These are phyloP conservation scores for Macrolepiota albuminosa DNA, from an alignment of 768 basidiomycete species.

Conservation along the genomic window DNA sequence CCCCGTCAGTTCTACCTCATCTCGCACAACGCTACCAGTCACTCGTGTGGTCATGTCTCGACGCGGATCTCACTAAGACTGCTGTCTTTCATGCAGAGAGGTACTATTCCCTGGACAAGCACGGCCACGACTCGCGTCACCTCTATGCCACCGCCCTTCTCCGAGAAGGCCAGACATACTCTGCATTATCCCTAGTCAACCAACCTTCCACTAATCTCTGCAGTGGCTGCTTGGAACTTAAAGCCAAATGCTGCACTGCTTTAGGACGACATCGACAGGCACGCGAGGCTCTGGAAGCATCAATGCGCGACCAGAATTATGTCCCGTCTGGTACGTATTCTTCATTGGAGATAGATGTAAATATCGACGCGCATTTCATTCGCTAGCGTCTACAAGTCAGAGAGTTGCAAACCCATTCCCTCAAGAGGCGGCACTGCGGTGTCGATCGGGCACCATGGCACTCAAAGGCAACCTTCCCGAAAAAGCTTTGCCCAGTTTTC, in stretches of 20 bases:
- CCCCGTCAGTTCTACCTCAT: conserved; percentile 45
- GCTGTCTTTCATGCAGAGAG: conserved; percentile 90
- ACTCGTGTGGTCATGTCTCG: conserved; percentile 81
- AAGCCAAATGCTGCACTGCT: conserved; percentile 66
- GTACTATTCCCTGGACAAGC: conserved; percentile 65
- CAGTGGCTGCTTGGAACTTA: conserved; percentile 73
- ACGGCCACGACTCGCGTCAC: conserved; percentile 78
- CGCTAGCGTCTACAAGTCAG: conserved; percentile 48
- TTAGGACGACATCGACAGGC: conserved; percentile 78
- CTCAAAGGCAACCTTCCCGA: conserved; percentile 75
- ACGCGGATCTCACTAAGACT: conserved; percentile 70
- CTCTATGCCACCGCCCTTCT: conserved; percentile 79
- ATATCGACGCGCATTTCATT: conserved; percentile 8
- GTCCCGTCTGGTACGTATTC: conserved; percentile 51
- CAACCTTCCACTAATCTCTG: conserved; percentile 57
- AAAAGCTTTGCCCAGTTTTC: conserved; percentile 67
- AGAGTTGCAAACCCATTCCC: conserved; percentile 58
- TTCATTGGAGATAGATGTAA: conserved; percentile 1
- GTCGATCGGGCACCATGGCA: conserved; percentile 73
- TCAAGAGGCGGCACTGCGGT: conserved; percentile 68
- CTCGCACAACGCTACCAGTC: conserved; percentile 66
- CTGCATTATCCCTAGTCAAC: conserved; percentile 69
- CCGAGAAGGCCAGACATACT: conserved; percentile 64
- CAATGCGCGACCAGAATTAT: conserved; percentile 48
- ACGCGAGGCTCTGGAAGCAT: conserved; percentile 62